Percentiles rank a stretch among this genome's conserved stretches.
phyloP scores from a whole-genome alignment of 805 yeast species.

The Spathaspora girioi region DNA sequence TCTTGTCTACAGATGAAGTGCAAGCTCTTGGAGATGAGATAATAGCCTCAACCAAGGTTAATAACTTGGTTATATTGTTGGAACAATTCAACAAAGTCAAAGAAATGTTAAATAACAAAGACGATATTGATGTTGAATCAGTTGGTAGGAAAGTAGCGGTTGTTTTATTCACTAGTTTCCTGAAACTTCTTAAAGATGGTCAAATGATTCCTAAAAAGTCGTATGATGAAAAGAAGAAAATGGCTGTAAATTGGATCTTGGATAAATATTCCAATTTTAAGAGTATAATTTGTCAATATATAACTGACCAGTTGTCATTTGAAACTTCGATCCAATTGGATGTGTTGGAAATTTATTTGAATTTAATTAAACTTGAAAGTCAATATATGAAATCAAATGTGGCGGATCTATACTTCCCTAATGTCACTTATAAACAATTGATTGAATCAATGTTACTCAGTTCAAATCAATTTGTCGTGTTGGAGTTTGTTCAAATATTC shows the following conservation, averaged over 20 bases:
- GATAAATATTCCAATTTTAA: conserved; percentile 57
- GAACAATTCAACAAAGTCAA: conserved; percentile 28
- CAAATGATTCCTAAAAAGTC: conserved; percentile 31
- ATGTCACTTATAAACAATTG: conserved; percentile 42
- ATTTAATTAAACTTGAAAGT: conserved; percentile 55
- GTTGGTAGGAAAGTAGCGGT: conserved; percentile 40
- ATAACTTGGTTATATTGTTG: conserved; percentile 50
- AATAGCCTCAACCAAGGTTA: conserved; percentile 44
- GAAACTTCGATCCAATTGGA: conserved; percentile 53
- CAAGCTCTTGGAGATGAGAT: conserved; percentile 25
- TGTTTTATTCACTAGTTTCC: conserved; percentile 46
- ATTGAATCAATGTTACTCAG: conserved; percentile 27
- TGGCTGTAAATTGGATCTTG: conserved; percentile 61
- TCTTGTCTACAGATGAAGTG: conserved; percentile 18
- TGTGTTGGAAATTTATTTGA: conserved; percentile 51
- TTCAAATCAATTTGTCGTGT: conserved; percentile 45
- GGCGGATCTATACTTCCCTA: conserved; percentile 63
- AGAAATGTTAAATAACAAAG: conserved; percentile 13
- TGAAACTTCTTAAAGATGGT: conserved; percentile 41
- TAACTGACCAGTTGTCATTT: conserved; percentile 38
- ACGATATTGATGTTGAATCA: conserved; percentile 21
- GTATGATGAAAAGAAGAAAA: conserved; percentile 41
- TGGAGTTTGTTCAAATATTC: conserved; percentile 57
- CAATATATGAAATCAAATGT: conserved; percentile 45
- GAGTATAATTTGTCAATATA: conserved; percentile 35